phyloP scores from a whole-genome alignment of 179 eudicot species.

The Beta corolliflora region DNA sequence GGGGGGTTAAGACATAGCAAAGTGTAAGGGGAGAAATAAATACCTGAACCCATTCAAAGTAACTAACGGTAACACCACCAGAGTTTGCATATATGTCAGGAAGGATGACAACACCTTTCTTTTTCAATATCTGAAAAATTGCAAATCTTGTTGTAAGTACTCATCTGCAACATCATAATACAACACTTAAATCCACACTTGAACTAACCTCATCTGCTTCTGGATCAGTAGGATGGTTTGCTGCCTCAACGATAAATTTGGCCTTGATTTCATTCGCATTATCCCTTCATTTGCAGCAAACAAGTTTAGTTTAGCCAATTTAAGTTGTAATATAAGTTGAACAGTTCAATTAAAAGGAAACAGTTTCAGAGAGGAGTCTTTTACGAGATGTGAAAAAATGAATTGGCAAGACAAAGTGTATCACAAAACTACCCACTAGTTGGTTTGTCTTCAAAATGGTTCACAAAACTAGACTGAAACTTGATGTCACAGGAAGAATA shows the following conservation, averaged over 20 bases:
- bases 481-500: neutral
- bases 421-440: neutral
- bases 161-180: constrained; percentile 3
- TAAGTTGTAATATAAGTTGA: neutral
- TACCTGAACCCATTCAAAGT: constrained; percentile 99
- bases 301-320: neutral
- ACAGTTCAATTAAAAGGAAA: neutral
- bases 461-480: neutral
- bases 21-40: neutral
- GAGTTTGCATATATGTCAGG: constrained; percentile 97
- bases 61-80: constrained; percentile 97
- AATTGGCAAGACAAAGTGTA: neutral
- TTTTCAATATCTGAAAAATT: constrained; percentile 65
- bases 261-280: constrained; percentile 94
- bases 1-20: neutral
- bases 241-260: constrained; percentile 88
- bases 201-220: constrained; percentile 92
- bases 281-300: constrained; percentile 53
- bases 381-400: neutral
- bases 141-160: constrained; percentile 1
- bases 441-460: neutral
- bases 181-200: neutral
- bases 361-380: neutral
- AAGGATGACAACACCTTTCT: constrained; percentile 85
- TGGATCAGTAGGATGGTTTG: constrained; percentile 97